Percentiles rank a stretch among this genome's conserved stretches.
Conservation (phyloP, 176 grass and related monocot genomes). For the Aegilops bicornis region DNA sequence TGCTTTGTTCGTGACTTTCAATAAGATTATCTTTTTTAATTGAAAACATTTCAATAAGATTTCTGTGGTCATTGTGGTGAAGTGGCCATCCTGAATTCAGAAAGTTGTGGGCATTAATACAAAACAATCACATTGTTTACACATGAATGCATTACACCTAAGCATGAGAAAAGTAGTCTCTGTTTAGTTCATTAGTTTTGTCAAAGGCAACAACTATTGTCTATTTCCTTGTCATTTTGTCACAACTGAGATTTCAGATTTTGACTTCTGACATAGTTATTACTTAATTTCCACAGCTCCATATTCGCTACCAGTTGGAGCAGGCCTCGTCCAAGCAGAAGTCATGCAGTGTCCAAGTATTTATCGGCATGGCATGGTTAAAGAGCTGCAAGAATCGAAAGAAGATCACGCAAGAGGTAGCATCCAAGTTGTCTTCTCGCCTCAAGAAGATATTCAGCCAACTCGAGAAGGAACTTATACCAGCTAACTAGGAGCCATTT, state of each 20-base stretch:
- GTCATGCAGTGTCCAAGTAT: conserved; percentile 58
- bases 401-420: conserved; percentile 65
- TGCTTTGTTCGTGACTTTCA: background rate
- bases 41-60: background rate
- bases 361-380: conserved; percentile 69
- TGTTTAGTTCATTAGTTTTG: background rate
- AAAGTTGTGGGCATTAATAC: background rate
- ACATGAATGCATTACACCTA: background rate
- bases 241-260: conserved; percentile 6
- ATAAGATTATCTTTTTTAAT: background rate
- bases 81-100: background rate
- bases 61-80: background rate
- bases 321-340: conserved; percentile 42
- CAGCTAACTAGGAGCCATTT: conserved; percentile 38
- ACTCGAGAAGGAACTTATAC: conserved; percentile 57
- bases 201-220: background rate
- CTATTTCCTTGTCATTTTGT: background rate
- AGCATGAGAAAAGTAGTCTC: background rate
- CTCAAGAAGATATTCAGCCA: conserved; percentile 73
- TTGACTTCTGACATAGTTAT: background rate
- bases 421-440: conserved; percentile 51
- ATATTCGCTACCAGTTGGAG: conserved; percentile 77
- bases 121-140: background rate
- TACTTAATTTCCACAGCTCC: conserved; percentile 51
- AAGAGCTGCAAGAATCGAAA: conserved; percentile 77